These are phyloP conservation scores for Huntiella omanensis DNA, from an alignment of 2,329 filamentous ascomycete genomes.

Conservation along the genomic window DNA sequence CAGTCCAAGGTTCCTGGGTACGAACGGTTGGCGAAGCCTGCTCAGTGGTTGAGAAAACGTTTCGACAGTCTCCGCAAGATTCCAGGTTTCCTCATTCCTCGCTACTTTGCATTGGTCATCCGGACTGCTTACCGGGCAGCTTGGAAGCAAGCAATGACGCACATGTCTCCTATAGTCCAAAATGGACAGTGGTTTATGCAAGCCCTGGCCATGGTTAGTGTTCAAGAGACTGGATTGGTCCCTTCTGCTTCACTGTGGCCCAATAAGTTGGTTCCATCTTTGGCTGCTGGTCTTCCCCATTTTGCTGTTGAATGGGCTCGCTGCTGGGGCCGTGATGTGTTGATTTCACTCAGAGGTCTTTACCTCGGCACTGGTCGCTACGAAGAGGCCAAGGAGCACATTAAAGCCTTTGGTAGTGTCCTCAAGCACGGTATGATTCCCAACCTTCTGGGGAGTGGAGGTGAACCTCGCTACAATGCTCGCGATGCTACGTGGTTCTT, in stretches of 20 bases:
- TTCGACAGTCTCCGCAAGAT: conserved; percentile 73
- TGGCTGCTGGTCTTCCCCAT: conserved; percentile 85
- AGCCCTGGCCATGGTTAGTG: conserved; percentile 72
- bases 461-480: conserved; percentile 80
- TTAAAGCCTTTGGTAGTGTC: conserved; percentile 84
- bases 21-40: conserved; percentile 41
- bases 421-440: conserved; percentile 98
- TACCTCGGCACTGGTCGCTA: conserved; percentile 79
- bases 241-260: conserved; percentile 86
- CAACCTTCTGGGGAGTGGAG: conserved; percentile 74
- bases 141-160: conserved; percentile 54
- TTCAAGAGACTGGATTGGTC: conserved; percentile 77
- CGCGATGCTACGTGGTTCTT: conserved; percentile 97
- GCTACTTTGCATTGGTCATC: conserved; percentile 82
- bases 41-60: conserved; percentile 62
- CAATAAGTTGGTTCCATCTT: conserved; percentile 60
- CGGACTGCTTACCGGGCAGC: conserved; percentile 76
- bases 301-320: conserved; percentile 88
- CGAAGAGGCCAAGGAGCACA: conserved; percentile 79
- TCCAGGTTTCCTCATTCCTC: conserved; percentile 74
- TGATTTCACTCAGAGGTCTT: conserved; percentile 86
- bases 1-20: conserved; percentile 46
- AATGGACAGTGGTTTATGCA: conserved; percentile 79
- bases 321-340: conserved; percentile 94
- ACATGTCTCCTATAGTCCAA: conserved; percentile 60